Base-by-base conservation (phyloP, 169 alveolate species). In the Eimeria nieschulzi region DNA sequence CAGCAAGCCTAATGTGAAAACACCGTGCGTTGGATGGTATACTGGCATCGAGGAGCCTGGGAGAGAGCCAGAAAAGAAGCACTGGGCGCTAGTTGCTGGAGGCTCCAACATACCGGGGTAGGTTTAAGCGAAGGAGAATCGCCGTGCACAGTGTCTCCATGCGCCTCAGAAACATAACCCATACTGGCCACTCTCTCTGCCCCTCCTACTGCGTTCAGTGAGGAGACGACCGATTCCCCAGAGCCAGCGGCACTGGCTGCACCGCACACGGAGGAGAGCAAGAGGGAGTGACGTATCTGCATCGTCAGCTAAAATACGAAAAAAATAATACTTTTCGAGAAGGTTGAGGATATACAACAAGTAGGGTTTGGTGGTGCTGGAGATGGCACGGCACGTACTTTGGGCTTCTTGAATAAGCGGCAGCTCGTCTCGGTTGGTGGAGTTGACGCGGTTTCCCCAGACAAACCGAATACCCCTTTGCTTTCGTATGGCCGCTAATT, bases 401-500 rank as follows among this genome's bases (percentile, higher is more conserved):
- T n/a, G 53, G 19, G 23, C 15, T 7, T 78, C 86, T 15, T n/a
- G 23, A 23, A 39, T 19, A 5, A 9, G 86, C 25, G 71, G 71
- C 71, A 9, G 70, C 71, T 78, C 71, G 39, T 78, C 86, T 21
- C 86, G 13, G 54, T 15, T 59, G 12, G 46, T 51, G 10, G 86
- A 78, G 15, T 39, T n/a, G 54, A 46, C 64, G n/a, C 87, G 76
- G 53, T 72, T 46, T 8, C 68, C 92, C 92, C 92, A 87, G 13
- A 78, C 92, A 25, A 87, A 87, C 5, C 92, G 86, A 5, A 87
- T 55, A 26, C 83, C 82, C 13, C 87, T 13, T 15, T 46, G 70
- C 59, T 80, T 79, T 21, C 73, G 68, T 33, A 87, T 25, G 0
- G 92, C 66, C 51, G 92, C 26, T 39, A 87, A 63, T 59, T 80